Base-by-base conservation (phyloP, 306 rosid species). In the Quercus parvula region DNA sequence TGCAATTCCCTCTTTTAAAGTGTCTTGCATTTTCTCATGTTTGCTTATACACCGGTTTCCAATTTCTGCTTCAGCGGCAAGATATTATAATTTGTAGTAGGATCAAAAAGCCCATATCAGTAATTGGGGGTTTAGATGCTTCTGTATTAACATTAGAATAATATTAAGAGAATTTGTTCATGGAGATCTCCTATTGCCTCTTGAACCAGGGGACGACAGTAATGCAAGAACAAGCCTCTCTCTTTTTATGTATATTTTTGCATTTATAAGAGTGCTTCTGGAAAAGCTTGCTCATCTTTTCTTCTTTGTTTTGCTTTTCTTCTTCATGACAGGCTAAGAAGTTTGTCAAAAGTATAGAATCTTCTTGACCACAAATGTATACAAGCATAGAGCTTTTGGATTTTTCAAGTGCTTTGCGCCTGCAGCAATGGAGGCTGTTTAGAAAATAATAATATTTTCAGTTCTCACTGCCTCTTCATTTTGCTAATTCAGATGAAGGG, bases 281-380 rank as follows among this genome's bases (percentile, higher is more conserved):
- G 44, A 20, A 64, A 64, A 30, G 57, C 17, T 38, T 84, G 57
- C 71, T 87, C 73, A 76, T 64, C 24, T 30, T 30, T 64, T 4
- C 9, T 70, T 59, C 33, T 2, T 25, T 24, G 13, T 24, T 57
- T 2, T 63, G 6, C 70, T 55, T 76, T 41, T 19, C 30, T 25
- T 82, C 62, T 61, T 67, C 12, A 3, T 64, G 84, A 66, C 94
- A 93, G 98, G 88, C 88, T 27, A 93, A 90, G 88, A 92, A 83
- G 89, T 82, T 85, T 33, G 92, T 89, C 77, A 90, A 62, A 74
- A 82, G 78, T 15, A 56, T 90, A 64, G 94, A 94, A 81, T 89
- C 97, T 70, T 84, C 95, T 3, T 92, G 81, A 91, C 75, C 67
- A 74, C 76, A 59, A 62, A 25, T 33, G 4, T 20, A 58, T 56